Conservation (phyloP, 805 yeast genomes). For the Sugiyamaella americana region DNA sequence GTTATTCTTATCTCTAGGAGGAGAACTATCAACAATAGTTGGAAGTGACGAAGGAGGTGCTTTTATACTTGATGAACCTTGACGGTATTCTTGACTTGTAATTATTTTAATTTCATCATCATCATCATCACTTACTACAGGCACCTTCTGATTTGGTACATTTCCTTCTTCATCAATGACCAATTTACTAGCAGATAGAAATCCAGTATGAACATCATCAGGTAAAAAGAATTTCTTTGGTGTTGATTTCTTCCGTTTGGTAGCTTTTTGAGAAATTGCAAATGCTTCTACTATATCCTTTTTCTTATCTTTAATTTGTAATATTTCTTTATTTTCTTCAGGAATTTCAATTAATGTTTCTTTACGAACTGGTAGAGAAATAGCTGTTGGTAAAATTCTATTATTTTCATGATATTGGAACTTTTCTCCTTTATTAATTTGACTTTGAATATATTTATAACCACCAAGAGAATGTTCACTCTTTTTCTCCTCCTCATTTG, state of each 20-base stretch:
- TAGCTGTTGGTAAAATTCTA: conserved; percentile 59
- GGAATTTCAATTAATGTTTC: conserved; percentile 59
- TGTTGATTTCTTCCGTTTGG: conserved; percentile 8
- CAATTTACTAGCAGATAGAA: conserved; percentile 13
- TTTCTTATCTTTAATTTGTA: not conserved
- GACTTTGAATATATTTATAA: conserved; percentile 69
- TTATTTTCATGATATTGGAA: conserved; percentile 44
- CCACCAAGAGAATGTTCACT: conserved; percentile 81
- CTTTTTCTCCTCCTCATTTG: conserved; percentile 71
- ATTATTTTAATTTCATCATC: too few species aligned
- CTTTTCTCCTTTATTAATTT: conserved; percentile 36
- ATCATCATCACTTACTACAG: too few species aligned
- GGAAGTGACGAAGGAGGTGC: not conserved
- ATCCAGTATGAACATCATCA: conserved; percentile 20
- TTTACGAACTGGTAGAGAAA: conserved; percentile 52
- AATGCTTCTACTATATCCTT: conserved; percentile 2
- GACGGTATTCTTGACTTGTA: too few species aligned
- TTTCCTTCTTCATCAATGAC: not conserved
- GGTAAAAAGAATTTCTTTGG: conserved; percentile 16
- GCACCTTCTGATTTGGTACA: too few species aligned
- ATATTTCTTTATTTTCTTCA: conserved; percentile 49
- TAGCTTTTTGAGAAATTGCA: not conserved
- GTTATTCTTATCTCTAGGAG: not conserved
- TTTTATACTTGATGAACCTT: too few species aligned
- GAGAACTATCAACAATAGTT: not conserved